Evolutionary conservation across 768 basidiomycete species (phyloP), one percentile per base, ranked within the genome.

Genomic region (Lactarius indigo): DNA sequence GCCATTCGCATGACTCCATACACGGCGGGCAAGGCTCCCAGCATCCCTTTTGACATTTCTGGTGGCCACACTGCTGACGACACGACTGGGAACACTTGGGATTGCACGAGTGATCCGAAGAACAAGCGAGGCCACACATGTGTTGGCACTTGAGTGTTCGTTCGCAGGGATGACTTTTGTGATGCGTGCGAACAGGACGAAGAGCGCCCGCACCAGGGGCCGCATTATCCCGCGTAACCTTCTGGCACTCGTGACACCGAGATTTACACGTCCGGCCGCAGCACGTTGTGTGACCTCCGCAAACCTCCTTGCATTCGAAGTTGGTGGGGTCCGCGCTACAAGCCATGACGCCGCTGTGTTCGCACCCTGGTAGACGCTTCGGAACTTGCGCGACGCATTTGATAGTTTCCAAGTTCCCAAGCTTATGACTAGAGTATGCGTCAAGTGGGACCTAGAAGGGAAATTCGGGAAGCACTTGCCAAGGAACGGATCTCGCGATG

Each of bases 1-100:
- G 28, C 77, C 79, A 79, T 26, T 64, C 55, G 60, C 79, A 80
- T 9, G 74, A 70, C 54, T 77, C 74, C 72, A 75, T 73, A 63
- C 79, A 79, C 2, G 76, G 74, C 0, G 76, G 70, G 30, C 77
- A 78, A 17, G 74, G 72, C 6, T 69, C 72, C 10, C 72, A 75
- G 65, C 79, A 79, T 1, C 74, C 69, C 42, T 72, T 70, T 15
- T 64, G 58, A 57, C 78, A 78, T 41, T 65, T 64, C 9, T 71
- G 69, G 59, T 79, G 78, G 2, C 28, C n/a, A 64, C 78, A 80
- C 1, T 61, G 68, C 50, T 77, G 74, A 13, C 71, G 66, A 47
- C 76, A 77, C 4, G 31, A 1, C 30, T 72, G 39, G 20, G 62
- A 44, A 70, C 78, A 79, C 17, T 66, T 57, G 0, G 71, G 60